These are phyloP conservation scores for Xerocomus cyaneibrunnescens DNA, from an alignment of 1,284 basidiomycete species.

Conservation along the genomic window DNA sequence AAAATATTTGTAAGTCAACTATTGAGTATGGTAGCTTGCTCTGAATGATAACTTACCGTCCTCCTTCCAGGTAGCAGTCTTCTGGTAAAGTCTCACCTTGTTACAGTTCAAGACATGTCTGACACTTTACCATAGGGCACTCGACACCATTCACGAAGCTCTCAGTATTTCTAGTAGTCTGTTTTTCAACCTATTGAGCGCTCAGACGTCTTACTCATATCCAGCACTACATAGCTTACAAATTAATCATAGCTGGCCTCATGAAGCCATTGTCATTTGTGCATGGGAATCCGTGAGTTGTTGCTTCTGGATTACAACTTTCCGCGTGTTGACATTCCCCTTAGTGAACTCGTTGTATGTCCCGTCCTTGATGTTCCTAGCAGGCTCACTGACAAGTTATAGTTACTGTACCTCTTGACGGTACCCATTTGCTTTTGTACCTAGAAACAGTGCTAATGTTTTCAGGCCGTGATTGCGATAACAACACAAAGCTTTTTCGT, in stretches of 20 bases:
- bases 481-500: not conserved
- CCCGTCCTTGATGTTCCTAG: not conserved
- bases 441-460: not conserved
- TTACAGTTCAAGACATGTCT: not conserved
- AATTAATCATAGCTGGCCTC: not conserved
- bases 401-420: not conserved
- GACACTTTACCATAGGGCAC: not conserved
- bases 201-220: not conserved
- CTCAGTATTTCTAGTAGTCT: not conserved
- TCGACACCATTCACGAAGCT: slow-evolving; percentile 3
- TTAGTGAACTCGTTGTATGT: slow-evolving; percentile 1
- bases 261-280: not conserved
- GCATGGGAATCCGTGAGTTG: not conserved
- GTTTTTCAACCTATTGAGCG: not conserved
- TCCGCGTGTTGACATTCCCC: not conserved
- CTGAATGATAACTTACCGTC: not conserved
- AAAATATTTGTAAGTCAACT: not conserved
- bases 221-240: not conserved
- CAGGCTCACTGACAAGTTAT: not conserved
- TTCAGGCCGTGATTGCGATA: not conserved
- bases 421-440: not conserved
- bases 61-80: not conserved
- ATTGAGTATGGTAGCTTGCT: too few species aligned
- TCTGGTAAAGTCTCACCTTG: not conserved
- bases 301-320: not conserved